Conservation (phyloP, 1,284 basidiomycete species). For the Uromyces viciae-fabae region DNA sequence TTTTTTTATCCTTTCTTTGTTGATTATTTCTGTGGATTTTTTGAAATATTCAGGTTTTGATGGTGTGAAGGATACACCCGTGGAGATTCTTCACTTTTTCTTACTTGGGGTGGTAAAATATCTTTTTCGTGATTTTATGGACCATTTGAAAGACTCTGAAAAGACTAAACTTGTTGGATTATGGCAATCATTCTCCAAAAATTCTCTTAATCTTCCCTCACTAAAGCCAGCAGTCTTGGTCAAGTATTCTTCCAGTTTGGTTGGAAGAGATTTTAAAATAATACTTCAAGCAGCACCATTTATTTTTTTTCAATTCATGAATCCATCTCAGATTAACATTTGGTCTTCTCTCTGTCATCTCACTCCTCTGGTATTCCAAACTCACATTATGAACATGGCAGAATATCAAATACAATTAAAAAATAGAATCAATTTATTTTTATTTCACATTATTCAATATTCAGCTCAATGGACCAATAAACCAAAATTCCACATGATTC, state of each 20-base stretch:
- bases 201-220: slow-evolving; percentile 49
- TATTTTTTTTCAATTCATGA: slow-evolving; percentile 54
- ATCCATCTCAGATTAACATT: slow-evolving; percentile 47
- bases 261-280: slow-evolving; percentile 53
- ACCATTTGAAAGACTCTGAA: slow-evolving; percentile 45
- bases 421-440: slow-evolving; percentile 53
- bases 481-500: slow-evolving; percentile 55
- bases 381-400: slow-evolving; percentile 54
- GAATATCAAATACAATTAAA: slow-evolving; percentile 47
- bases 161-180: slow-evolving; percentile 49
- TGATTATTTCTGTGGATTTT: no score
- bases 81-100: not conserved
- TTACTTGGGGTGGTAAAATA: not conserved
- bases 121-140: slow-evolving; percentile 55
- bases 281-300: slow-evolving; percentile 57
- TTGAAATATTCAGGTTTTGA: not conserved
- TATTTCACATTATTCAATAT: slow-evolving; percentile 51
- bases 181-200: slow-evolving; percentile 46
- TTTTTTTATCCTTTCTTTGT: no score
- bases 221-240: slow-evolving; percentile 48
- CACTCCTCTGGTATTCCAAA: slow-evolving; percentile 56
- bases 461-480: slow-evolving; percentile 57
- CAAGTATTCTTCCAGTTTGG: slow-evolving; percentile 46
- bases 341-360: slow-evolving; percentile 55
- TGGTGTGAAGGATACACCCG: not conserved